Evolutionary conservation across 2,329 filamentous ascomycete species (phyloP), one percentile per base, ranked within the genome.

Genomic region (Penicillium sp.): DNA sequence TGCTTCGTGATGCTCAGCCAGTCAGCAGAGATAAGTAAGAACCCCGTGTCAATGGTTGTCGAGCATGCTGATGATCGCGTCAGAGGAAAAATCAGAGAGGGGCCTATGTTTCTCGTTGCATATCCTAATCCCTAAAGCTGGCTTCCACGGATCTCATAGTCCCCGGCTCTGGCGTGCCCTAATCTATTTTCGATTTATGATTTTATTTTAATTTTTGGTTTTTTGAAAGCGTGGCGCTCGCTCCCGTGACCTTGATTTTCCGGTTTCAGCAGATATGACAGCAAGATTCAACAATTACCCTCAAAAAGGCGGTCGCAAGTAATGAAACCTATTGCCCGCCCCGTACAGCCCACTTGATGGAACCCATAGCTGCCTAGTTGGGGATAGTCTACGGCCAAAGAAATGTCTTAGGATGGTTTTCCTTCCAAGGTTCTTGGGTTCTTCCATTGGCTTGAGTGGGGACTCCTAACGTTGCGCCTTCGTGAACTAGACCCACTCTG

Each of bases 401-500:
- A 13, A 23, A 58, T 59, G 59, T 56, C 56, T 60, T 47, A 58
- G 48, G 36, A 42, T 29, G 42, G 54, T 52, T 55, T 55, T 55
- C 51, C 57, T 61, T 60, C 55, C 56, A 59, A 59, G 55, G 43
- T 64, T 62, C 59, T 63, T 62, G 33, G 61, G 47, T 54, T 53
- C 56, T 61, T 64, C 61, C 60, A 60, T 62, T 61, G 58, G 61
- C 60, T 58, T 61, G 31, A 45, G 51, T 54, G 60, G 51, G 53
- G 55, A 48, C 15, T 41, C 28, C 60, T 56, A 61, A 59, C 49
- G 58, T 53, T 54, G 49, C 55, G 52, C 52, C 56, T 46, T 57
- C 44, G 50, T 51, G 47, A 54, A 55, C 47, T 29, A n/a, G 49
- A 33, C 42, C 54, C 57, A 60, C 58, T 52, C 8, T 61, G 59